A percentile compares a stretch with the other conserved stretches of the same genome.
phyloP scores from a whole-genome alignment of 768 basidiomycete genomes.

The Lentinula sp. region DNA sequence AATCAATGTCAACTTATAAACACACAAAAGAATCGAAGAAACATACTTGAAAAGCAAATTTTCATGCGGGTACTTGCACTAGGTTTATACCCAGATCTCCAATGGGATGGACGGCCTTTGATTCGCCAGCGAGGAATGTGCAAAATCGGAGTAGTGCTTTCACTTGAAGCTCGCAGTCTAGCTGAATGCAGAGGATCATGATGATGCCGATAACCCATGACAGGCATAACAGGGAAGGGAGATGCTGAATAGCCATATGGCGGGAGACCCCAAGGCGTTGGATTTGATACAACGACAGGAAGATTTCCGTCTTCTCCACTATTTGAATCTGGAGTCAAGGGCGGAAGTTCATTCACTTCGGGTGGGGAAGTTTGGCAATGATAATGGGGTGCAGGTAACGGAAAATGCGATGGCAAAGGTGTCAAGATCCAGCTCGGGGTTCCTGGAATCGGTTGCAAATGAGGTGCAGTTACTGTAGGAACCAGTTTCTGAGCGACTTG shows the following conservation, averaged over 20 bases:
- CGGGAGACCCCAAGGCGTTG: background rate
- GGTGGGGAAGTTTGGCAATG: background rate
- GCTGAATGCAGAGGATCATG: background rate
- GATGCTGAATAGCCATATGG: background rate
- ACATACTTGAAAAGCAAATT: background rate
- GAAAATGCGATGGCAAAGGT: background rate
- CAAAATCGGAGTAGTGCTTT: background rate
- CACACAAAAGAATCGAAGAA: background rate
- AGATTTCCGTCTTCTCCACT: background rate
- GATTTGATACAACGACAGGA: background rate
- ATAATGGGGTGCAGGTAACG: background rate
- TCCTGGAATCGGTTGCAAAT: background rate
- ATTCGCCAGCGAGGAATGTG: background rate
- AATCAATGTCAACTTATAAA: background rate
- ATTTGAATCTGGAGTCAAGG: background rate
- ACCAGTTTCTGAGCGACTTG: background rate
- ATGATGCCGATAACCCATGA: background rate
- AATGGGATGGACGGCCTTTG: slow-evolving; percentile 1
- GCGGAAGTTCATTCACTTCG: background rate
- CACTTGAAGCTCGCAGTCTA: background rate
- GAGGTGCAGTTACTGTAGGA: background rate
- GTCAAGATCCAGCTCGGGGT: background rate
- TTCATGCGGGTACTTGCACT: background rate
- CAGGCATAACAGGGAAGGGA: background rate
- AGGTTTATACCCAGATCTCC: background rate